Evolutionary conservation across 2,329 filamentous ascomycete species (phyloP).

Genomic region (Dactylonectria macrodidyma): DNA sequence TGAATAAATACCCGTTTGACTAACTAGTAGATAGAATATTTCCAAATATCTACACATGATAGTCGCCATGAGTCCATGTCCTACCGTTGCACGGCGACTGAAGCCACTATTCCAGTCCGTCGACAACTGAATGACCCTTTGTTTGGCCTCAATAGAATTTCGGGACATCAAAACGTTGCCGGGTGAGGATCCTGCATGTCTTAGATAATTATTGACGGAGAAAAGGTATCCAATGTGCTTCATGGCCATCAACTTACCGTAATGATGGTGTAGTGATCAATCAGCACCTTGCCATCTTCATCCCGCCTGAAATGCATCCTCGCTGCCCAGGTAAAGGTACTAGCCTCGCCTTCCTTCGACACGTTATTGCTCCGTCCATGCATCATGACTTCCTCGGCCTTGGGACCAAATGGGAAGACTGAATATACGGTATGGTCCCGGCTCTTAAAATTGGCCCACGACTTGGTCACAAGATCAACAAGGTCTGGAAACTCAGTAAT

Average conservation of each 20-base stretch:
- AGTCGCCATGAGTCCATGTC: neutral
- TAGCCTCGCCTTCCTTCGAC: constrained; percentile 11
- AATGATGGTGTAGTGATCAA: constrained; percentile 18
- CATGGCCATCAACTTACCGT: neutral
- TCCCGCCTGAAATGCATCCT: constrained; percentile 7
- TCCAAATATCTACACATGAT: neutral
- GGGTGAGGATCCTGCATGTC: constrained; percentile 9
- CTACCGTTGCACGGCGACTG: neutral
- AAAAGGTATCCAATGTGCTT: neutral
- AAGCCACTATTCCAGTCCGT: neutral
- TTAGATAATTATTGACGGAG: neutral
- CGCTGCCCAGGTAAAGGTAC: constrained; percentile 15
- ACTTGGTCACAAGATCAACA: constrained; percentile 13
- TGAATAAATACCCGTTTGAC: neutral
- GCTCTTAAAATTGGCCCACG: constrained; percentile 7
- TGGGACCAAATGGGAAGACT: constrained; percentile 10
- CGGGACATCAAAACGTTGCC: neutral
- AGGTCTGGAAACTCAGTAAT: neutral
- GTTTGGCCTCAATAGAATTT: neutral
- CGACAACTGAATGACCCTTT: neutral
- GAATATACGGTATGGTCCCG: constrained; percentile 14
- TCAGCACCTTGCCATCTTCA: constrained; percentile 14
- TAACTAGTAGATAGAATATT: neutral
- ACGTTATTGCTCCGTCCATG: constrained; percentile 16
- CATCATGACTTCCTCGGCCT: constrained; percentile 14